Evolutionary conservation across 371 early-diverging fungal species (phyloP), one percentile per base, ranked within the genome.

Genomic region (Mucor piriformis): DNA sequence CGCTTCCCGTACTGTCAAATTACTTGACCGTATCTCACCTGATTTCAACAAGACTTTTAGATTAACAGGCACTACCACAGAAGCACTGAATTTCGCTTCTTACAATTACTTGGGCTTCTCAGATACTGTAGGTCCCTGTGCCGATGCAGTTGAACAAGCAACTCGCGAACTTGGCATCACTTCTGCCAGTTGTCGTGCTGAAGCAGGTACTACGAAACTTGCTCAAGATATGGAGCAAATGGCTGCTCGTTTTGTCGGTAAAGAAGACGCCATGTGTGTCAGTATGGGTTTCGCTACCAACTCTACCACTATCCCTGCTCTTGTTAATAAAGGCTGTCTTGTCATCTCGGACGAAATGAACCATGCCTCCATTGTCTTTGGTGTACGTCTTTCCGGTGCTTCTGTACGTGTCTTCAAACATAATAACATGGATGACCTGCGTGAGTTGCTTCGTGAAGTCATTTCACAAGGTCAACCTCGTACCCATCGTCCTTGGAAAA

Each of bases 41-140:
- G 95, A 99, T 70, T 90, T 86, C 61, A 95, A 97, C 79, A 78
- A 81, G 37, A 87, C 95, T 5, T 97, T 96, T 75, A 64, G 75
- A 29, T 71, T 94, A 60, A 97, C 97, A 27, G 99, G 99, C 40
- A 86, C 76, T 21, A 84, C 76, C 35, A 87, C 77, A 33, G 87
- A 90, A 66, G 85, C 86, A n/a, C 86, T 99, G 61, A 99, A 99
- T 72, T 80, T 99, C 67, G 93, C 95, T 11, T 97, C 98, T 6
- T 99, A 99, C 85, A 99, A 99, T 74, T 99, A 99, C 72, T 88
- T 99, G 34, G 99, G 99, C 1, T 99, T 99, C 81, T 95, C 97
- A 29, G 92, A 93, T 67, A 88, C 83, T 61, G 71, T 89, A 20
- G 97, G 97, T 2, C 89, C 92, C 6, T 97, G 97, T 63, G 94